phyloP scores from a whole-genome alignment of 768 basidiomycete genomes.

The Rhodotorula kratochvilovae region DNA sequence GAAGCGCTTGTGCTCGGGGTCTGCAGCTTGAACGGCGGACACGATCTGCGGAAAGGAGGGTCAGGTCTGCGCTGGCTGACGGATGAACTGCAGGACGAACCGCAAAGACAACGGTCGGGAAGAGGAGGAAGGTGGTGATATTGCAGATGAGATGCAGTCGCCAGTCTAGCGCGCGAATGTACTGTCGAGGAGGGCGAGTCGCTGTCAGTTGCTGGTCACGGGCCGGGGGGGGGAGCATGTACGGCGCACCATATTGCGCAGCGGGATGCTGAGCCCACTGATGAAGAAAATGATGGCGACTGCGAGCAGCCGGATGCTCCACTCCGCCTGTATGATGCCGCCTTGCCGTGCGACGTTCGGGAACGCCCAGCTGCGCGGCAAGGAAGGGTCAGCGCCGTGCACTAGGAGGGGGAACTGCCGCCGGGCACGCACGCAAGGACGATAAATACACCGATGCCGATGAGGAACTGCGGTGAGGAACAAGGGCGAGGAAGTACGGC shows the following conservation, averaged over 20 bases:
- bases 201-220: background rate
- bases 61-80: background rate
- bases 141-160: constrained; percentile 45
- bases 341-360: constrained; percentile 44
- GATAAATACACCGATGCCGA: constrained; percentile 29
- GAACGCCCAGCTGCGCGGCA: constrained; percentile 26
- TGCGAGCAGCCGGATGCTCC: constrained; percentile 43
- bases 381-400: background rate
- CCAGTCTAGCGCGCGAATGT: constrained; percentile 40
- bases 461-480: constrained; percentile 8
- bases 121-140: constrained; percentile 44
- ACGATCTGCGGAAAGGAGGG: constrained; percentile 21
- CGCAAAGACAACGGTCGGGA: constrained; percentile 45
- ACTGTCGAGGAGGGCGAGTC: constrained; percentile 5
- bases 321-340: constrained; percentile 42
- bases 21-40: constrained; percentile 35
- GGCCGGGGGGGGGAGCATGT: no score
- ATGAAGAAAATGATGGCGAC: constrained; percentile 47
- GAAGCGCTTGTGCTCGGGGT: constrained; percentile 37
- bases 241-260: constrained; percentile 40
- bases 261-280: constrained; percentile 44
- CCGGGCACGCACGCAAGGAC: background rate
- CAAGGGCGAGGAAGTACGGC: background rate
- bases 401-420: background rate
- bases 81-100: constrained; percentile 14